These are phyloP conservation scores for Phytophthora pisi DNA, from an alignment of 352 stramenopile genomes.

Conservation along the genomic window DNA sequence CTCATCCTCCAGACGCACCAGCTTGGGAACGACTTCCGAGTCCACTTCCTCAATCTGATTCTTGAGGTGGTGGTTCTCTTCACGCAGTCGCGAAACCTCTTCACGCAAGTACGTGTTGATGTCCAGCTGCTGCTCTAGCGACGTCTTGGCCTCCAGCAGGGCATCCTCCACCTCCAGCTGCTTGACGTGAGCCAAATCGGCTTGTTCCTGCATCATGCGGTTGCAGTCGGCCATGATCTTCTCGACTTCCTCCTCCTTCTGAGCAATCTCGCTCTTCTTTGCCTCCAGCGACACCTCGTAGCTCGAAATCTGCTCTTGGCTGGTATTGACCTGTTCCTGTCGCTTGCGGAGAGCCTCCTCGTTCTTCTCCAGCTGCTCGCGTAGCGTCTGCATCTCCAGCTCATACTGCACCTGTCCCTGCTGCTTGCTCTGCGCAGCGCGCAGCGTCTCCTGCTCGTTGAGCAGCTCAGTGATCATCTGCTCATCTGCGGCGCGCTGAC, in stretches of 20 bases:
- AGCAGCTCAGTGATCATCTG: slow-evolving; percentile 85
- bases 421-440: slow-evolving; percentile 53
- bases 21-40: slow-evolving; percentile 80
- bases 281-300: slow-evolving; percentile 73
- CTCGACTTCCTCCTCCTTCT: slow-evolving; percentile 84
- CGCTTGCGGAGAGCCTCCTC: slow-evolving; percentile 68
- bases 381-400: slow-evolving; percentile 75
- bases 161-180: slow-evolving; percentile 87
- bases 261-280: slow-evolving; percentile 67
- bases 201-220: slow-evolving; percentile 86
- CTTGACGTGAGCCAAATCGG: slow-evolving; percentile 75
- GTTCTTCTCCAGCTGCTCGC: slow-evolving; percentile 71
- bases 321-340: slow-evolving; percentile 71
- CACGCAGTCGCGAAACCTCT: slow-evolving; percentile 77
- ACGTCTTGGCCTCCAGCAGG: slow-evolving; percentile 83
- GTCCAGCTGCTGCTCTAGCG: slow-evolving; percentile 83
- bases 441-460: slow-evolving; percentile 84
- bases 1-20: slow-evolving; percentile 85
- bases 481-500: slow-evolving; percentile 72
- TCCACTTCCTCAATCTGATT: slow-evolving; percentile 90
- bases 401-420: slow-evolving; percentile 59
- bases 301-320: slow-evolving; percentile 64
- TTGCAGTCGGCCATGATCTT: slow-evolving; percentile 85
- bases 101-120: slow-evolving; percentile 87
- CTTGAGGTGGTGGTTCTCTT: slow-evolving; percentile 87